A percentile compares a stretch with the other conserved stretches of the same genome.
phyloP scores from a whole-genome alignment of 495 filamentous ascomycete species.

The Tuber microsphaerosporum region DNA sequence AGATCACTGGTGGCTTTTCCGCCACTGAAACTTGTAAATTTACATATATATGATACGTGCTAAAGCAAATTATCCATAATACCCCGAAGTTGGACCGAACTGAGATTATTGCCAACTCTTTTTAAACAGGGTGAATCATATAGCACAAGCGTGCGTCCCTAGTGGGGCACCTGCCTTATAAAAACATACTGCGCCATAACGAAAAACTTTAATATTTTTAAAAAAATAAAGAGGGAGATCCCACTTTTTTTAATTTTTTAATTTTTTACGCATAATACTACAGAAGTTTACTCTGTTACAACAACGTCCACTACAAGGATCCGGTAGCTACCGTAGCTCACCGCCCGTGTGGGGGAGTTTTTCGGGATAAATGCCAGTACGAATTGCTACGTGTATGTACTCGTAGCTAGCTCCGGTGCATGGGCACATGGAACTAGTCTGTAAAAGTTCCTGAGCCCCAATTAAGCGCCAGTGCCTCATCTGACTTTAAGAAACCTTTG shows the following conservation, averaged over 20 bases:
- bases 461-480: neutral
- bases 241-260: neutral
- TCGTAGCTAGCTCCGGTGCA: neutral
- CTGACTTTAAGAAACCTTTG: neutral
- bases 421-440: neutral
- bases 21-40: neutral
- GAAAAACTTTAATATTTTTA: neutral
- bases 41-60: neutral
- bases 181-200: neutral
- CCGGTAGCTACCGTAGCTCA: neutral
- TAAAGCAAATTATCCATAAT: conserved; percentile 2
- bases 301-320: neutral
- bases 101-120: neutral
- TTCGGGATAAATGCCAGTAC: neutral
- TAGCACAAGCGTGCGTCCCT: neutral
- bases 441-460: neutral
- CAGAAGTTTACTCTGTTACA: neutral
- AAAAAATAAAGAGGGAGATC: neutral
- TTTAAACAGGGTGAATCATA: neutral
- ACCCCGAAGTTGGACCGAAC: neutral
- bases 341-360: neutral
- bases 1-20: neutral
- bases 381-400: neutral
- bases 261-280: neutral
- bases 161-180: neutral